Evolutionary conservation across 169 alveolate species (phyloP).

Genomic region (Plasmodium blacklocki): DNA sequence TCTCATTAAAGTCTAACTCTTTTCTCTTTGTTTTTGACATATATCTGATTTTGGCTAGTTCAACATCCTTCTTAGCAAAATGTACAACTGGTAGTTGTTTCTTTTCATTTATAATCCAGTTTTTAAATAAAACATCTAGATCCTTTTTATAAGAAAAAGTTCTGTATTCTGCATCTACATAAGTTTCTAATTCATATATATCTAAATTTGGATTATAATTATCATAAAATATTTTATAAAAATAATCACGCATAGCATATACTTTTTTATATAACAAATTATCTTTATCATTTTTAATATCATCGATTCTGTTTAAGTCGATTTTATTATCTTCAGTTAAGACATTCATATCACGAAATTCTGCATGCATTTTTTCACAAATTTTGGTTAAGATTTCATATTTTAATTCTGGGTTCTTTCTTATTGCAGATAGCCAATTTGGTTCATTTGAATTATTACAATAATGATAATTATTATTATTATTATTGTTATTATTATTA

Average conservation of each 20-base stretch:
- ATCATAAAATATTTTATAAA: slow-evolving; percentile 56
- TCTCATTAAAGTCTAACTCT: slow-evolving; percentile 37
- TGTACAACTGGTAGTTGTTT: slow-evolving; percentile 54
- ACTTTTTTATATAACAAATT: slow-evolving; percentile 61
- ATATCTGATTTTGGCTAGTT: slow-evolving; percentile 52
- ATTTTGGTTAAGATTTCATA: slow-evolving; percentile 40
- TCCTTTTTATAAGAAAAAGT: slow-evolving; percentile 59
- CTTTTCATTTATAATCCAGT: slow-evolving; percentile 72
- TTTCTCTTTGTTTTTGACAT: slow-evolving; percentile 67
- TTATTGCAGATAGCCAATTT: slow-evolving; percentile 35
- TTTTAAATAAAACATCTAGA: slow-evolving; percentile 36
- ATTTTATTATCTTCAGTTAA: slow-evolving; percentile 37
- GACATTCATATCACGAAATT: slow-evolving; percentile 35
- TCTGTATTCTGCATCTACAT: slow-evolving; percentile 75
- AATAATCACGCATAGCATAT: slow-evolving; percentile 76
- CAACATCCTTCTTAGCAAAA: slow-evolving; percentile 74
- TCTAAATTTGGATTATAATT: slow-evolving; percentile 74
- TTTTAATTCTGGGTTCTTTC: slow-evolving; percentile 23
- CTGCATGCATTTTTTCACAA: slow-evolving; percentile 59
- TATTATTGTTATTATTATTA: neutral
- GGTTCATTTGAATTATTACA: neutral
- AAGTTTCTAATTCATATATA: slow-evolving; percentile 67
- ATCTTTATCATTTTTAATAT: slow-evolving; percentile 70
- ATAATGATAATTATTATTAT: neutral
- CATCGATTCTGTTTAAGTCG: slow-evolving; percentile 71